Percentiles rank a stretch among this genome's conserved stretches.
Conservation (phyloP, 768 basidiomycete species). For the Boletus pseudopeckii region DNA sequence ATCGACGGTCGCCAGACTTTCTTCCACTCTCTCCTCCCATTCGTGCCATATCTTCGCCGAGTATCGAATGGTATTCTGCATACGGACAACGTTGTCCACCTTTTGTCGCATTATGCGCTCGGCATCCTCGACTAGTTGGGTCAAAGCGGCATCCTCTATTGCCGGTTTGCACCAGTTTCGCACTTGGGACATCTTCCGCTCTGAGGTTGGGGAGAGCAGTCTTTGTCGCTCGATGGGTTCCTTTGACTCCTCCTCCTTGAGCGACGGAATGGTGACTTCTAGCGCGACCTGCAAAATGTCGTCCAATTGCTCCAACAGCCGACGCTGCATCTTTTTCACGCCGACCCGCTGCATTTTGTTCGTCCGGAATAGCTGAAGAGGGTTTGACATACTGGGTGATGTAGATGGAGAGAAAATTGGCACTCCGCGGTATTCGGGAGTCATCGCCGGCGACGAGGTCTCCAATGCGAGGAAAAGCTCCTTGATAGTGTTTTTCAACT, state of each 20-base stretch:
- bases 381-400: slow-evolving; percentile 68
- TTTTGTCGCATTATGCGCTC: slow-evolving; percentile 91
- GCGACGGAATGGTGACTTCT: slow-evolving; percentile 81
- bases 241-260: slow-evolving; percentile 88
- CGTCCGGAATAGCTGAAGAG: slow-evolving; percentile 72
- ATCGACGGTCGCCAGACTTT: slow-evolving; percentile 54
- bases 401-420: slow-evolving; percentile 74
- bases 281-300: slow-evolving; percentile 77
- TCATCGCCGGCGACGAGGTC: slow-evolving; percentile 59
- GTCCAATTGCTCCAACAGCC: slow-evolving; percentile 80
- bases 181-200: slow-evolving; percentile 79
- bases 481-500: slow-evolving; percentile 82
- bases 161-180: slow-evolving; percentile 84
- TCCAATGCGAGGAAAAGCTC: slow-evolving; percentile 74
- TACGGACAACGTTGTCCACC: slow-evolving; percentile 88
- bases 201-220: slow-evolving; percentile 84
- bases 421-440: slow-evolving; percentile 85
- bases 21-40: slow-evolving; percentile 88
- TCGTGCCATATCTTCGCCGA: slow-evolving; percentile 96
- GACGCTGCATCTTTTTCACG: slow-evolving; percentile 78
- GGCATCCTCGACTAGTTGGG: slow-evolving; percentile 80
- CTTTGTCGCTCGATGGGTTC: slow-evolving; percentile 92
- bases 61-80: slow-evolving; percentile 97
- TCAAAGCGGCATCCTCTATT: slow-evolving; percentile 81
- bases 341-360: slow-evolving; percentile 77